A percentile compares a stretch with the other conserved stretches of the same genome.
These are phyloP conservation scores for Drosera capensis DNA, from an alignment of 148 eudicot species.

Conservation along the genomic window DNA sequence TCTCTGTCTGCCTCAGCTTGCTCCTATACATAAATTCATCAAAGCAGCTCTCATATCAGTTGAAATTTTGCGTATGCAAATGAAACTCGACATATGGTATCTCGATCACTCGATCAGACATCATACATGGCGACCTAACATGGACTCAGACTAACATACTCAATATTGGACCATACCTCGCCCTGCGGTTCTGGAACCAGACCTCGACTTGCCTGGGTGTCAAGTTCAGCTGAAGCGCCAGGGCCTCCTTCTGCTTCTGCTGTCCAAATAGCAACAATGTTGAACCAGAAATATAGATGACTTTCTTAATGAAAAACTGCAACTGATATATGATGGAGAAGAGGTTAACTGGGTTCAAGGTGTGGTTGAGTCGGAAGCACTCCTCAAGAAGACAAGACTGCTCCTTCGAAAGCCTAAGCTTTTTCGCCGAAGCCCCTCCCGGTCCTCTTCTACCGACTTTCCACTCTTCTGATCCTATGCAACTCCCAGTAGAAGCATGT, in stretches of 20 bases:
- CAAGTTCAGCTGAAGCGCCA: conserved; percentile 25
- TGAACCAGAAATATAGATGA: not conserved
- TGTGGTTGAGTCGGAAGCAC: conserved; percentile 24
- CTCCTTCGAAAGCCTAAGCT: conserved; percentile 35
- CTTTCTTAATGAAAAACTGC: not conserved
- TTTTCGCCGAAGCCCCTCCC: conserved; percentile 18
- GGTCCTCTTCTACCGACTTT: conserved; percentile 8
- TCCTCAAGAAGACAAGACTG: conserved; percentile 45
- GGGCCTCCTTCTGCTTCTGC: conserved; percentile 34
- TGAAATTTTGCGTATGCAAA: not conserved
- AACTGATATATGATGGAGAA: not conserved
- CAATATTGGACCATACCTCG: conserved; percentile 18
- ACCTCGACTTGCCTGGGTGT: conserved; percentile 44
- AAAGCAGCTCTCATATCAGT: not conserved
- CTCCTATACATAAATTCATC: conserved; percentile 13
- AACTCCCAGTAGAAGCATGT: no score
- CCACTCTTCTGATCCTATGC: no score
- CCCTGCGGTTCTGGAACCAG: conserved; percentile 50
- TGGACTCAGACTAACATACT: not conserved
- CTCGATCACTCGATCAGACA: not conserved
- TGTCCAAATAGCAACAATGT: not conserved
- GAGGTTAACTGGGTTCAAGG: conserved; percentile 27
- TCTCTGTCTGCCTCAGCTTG: conserved; percentile 45
- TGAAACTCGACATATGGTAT: not conserved
- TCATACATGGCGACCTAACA: not conserved